These are phyloP conservation scores for Tuber melanosporum DNA, from an alignment of 495 filamentous ascomycete genomes.

Conservation along the genomic window DNA sequence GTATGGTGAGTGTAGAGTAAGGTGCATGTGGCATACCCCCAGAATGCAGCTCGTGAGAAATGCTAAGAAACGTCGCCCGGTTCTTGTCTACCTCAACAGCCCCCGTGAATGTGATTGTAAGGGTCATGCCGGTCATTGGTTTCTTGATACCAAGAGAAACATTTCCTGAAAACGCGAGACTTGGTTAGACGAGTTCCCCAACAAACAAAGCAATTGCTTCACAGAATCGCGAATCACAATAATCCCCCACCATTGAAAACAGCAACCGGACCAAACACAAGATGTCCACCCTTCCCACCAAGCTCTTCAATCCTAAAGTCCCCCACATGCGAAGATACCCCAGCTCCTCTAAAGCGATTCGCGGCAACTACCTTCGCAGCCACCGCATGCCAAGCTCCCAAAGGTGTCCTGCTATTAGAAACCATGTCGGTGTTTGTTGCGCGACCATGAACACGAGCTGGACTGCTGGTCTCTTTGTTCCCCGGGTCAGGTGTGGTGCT, in stretches of 20 bases:
- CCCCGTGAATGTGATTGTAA: conserved; percentile 36
- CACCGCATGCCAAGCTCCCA: conserved; percentile 35
- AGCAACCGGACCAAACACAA: conserved; percentile 39
- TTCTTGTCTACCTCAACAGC: conserved; percentile 31
- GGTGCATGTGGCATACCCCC: conserved; percentile 26
- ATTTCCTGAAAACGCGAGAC: conserved; percentile 27
- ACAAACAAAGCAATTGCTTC: not conserved
- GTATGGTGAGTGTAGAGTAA: not conserved
- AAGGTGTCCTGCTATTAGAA: conserved; percentile 32
- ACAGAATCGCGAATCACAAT: not conserved
- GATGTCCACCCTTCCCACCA: conserved; percentile 31
- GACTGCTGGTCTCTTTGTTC: not conserved
- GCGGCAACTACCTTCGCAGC: conserved; percentile 40
- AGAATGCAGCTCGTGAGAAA: conserved; percentile 26
- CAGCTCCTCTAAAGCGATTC: conserved; percentile 32
- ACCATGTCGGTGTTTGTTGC: conserved; percentile 27
- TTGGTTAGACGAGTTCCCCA: not conserved
- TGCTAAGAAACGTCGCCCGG: conserved; percentile 29
- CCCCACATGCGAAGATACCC: conserved; percentile 25
- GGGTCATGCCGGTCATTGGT: conserved; percentile 33
- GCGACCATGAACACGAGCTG: not conserved
- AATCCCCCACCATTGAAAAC: conserved; percentile 37
- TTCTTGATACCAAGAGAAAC: conserved; percentile 35
- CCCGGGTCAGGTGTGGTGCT: not conserved
- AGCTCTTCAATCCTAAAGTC: conserved; percentile 40